Evolutionary conservation across 371 early-diverging fungal genomes (phyloP).

Genomic region (Chytridium lagenaria): DNA sequence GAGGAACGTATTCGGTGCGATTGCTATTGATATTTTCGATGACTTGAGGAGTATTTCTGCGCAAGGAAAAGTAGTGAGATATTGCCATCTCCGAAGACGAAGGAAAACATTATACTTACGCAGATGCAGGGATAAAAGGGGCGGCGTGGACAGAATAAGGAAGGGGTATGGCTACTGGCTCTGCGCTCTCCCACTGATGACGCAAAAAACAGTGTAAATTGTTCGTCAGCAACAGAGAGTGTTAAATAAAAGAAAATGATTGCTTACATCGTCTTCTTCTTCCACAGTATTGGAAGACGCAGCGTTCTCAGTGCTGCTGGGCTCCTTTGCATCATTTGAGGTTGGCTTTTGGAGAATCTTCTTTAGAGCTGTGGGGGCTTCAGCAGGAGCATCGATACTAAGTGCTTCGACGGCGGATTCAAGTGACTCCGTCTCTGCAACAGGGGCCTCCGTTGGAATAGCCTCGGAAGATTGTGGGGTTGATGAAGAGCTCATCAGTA

Average conservation of each 20-base stretch:
- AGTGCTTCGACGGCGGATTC: too few relatives aligned
- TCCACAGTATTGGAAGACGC: background rate
- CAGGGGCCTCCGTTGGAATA: too few relatives aligned
- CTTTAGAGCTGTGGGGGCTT: too few relatives aligned
- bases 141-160: background rate
- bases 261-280: conserved; percentile 25
- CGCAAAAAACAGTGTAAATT: too few relatives aligned
- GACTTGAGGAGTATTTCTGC: conserved; percentile 5
- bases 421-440: too few relatives aligned
- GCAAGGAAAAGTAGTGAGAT: background rate
- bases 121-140: conserved; percentile 4
- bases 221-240: background rate
- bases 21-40: conserved; percentile 27
- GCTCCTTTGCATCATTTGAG: conserved; percentile 6
- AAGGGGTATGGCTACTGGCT: conserved; percentile 10
- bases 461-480: too few relatives aligned
- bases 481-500: too few relatives aligned
- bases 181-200: conserved; percentile 15
- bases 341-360: too few relatives aligned
- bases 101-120: conserved; percentile 1
- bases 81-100: background rate
- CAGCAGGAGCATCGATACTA: too few relatives aligned
- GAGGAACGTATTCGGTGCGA: conserved; percentile 34
- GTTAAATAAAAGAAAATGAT: background rate
- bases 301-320: background rate